phyloP scores from a whole-genome alignment of 805 yeast species.

The Candida rishiriensis region DNA sequence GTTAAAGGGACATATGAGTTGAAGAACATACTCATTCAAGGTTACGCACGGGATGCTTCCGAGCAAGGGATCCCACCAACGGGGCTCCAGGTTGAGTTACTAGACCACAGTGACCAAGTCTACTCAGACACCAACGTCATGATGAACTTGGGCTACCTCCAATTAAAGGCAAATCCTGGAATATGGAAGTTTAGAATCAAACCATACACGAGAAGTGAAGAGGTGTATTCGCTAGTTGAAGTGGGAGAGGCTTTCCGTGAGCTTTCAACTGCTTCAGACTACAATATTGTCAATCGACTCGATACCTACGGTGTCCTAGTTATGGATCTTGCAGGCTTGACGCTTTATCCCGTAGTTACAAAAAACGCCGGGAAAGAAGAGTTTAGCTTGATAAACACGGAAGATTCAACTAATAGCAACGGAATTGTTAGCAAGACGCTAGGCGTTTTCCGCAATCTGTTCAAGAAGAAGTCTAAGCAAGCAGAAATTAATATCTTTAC shows the following conservation, averaged over 20 bases:
- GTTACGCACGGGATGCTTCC: slow-evolving; percentile 50
- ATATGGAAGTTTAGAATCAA: slow-evolving; percentile 51
- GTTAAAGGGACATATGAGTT: slow-evolving; percentile 47
- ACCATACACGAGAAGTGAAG: slow-evolving; percentile 35
- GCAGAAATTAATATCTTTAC: slow-evolving; percentile 78
- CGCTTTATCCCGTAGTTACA: slow-evolving; percentile 39
- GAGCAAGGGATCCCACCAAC: slow-evolving; percentile 35
- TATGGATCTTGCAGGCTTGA: slow-evolving; percentile 41
- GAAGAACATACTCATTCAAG: slow-evolving; percentile 61
- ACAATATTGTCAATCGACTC: not conserved
- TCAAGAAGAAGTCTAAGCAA: slow-evolving; percentile 22
- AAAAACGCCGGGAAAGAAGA: slow-evolving; percentile 35
- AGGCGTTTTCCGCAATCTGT: slow-evolving; percentile 4
- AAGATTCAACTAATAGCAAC: slow-evolving; percentile 3
- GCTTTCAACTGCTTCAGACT: too few relatives aligned
- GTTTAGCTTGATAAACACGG: slow-evolving; percentile 9
- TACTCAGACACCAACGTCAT: slow-evolving; percentile 62
- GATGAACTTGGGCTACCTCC: slow-evolving; percentile 82
- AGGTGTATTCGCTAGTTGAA: slow-evolving; percentile 36
- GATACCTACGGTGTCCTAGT: slow-evolving; percentile 28
- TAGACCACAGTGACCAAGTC: slow-evolving; percentile 12
- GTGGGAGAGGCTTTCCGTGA: slow-evolving; percentile 22
- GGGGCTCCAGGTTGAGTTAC: slow-evolving; percentile 47
- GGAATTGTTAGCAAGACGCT: slow-evolving; percentile 1
- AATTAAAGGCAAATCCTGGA: slow-evolving; percentile 72